phyloP scores from a whole-genome alignment of 2,329 filamentous ascomycete genomes.

The Penicillium sp. region DNA sequence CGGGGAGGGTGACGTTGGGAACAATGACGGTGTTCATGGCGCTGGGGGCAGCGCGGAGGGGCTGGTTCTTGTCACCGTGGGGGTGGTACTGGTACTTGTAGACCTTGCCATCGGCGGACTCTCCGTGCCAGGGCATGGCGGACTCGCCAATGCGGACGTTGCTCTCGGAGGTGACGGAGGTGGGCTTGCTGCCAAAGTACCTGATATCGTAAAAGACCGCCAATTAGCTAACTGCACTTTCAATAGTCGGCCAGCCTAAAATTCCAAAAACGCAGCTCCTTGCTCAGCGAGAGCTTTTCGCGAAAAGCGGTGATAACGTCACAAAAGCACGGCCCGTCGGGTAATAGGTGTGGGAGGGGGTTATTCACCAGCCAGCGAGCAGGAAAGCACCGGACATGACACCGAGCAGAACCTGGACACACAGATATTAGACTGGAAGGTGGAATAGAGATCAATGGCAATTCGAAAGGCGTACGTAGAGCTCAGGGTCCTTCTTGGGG shows the following conservation, averaged over 20 bases:
- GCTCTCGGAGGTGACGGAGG: slow-evolving; percentile 80
- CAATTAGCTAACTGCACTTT: slow-evolving; percentile 20
- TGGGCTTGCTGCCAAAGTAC: slow-evolving; percentile 79
- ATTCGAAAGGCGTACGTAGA: slow-evolving; percentile 64
- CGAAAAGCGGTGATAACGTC: slow-evolving; percentile 66
- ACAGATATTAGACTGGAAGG: slow-evolving; percentile 26
- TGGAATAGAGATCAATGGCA: slow-evolving; percentile 18
- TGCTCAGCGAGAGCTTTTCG: background rate
- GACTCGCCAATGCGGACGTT: slow-evolving; percentile 74
- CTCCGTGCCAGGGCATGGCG: slow-evolving; percentile 91
- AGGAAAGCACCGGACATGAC: slow-evolving; percentile 90
- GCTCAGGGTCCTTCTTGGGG: slow-evolving; percentile 74
- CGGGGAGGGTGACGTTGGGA: slow-evolving; percentile 90
- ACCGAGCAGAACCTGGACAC: slow-evolving; percentile 77
- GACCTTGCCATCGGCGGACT: slow-evolving; percentile 65
- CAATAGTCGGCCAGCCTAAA: background rate
- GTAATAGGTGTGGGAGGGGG: slow-evolving; percentile 18
- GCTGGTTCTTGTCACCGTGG: slow-evolving; percentile 76
- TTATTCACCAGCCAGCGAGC: slow-evolving; percentile 75
- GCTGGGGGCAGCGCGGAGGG: slow-evolving; percentile 88
- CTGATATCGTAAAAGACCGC: slow-evolving; percentile 26
- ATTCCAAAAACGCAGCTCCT: background rate
- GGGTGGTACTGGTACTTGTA: slow-evolving; percentile 82
- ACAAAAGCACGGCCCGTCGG: slow-evolving; percentile 19
- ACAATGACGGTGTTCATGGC: slow-evolving; percentile 94